A percentile compares a stretch with the other conserved stretches of the same genome.
Conservation (phyloP, 768 basidiomycete genomes). For the Russula emetica region DNA sequence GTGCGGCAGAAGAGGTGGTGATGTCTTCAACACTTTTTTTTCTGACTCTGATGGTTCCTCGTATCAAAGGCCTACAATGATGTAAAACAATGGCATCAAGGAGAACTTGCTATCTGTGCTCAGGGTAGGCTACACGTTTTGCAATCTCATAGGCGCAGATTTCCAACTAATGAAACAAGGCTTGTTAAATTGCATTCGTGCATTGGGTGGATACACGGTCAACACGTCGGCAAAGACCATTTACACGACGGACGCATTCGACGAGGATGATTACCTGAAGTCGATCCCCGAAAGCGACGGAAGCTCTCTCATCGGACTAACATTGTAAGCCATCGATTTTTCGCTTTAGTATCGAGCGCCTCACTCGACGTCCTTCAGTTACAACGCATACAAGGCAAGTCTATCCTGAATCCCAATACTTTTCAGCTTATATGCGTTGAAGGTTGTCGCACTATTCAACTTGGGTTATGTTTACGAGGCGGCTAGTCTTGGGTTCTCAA, state of each 20-base stretch:
- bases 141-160: not conserved
- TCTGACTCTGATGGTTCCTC: not conserved
- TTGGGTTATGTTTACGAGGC: conserved; percentile 57
- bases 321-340: conserved; percentile 44
- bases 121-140: conserved; percentile 41
- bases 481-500: conserved; percentile 55
- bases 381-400: conserved; percentile 58
- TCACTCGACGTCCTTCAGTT: conserved; percentile 39
- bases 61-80: conserved; percentile 50
- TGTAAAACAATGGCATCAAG: conserved; percentile 51
- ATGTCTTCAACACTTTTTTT: not conserved
- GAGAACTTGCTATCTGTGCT: conserved; percentile 50
- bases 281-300: conserved; percentile 44
- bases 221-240: conserved; percentile 46
- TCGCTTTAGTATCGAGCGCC: not conserved
- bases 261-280: conserved; percentile 50
- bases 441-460: conserved; percentile 63
- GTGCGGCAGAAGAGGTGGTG: conserved; percentile 58
- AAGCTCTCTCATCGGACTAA: conserved; percentile 50
- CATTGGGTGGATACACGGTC: conserved; percentile 56
- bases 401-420: not conserved
- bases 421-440: conserved; percentile 1
- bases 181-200: conserved; percentile 60
- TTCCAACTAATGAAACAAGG: conserved; percentile 34
- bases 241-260: conserved; percentile 58